Conservation (phyloP, 805 yeast species). For the Kregervanrija pseudodelftensis region DNA sequence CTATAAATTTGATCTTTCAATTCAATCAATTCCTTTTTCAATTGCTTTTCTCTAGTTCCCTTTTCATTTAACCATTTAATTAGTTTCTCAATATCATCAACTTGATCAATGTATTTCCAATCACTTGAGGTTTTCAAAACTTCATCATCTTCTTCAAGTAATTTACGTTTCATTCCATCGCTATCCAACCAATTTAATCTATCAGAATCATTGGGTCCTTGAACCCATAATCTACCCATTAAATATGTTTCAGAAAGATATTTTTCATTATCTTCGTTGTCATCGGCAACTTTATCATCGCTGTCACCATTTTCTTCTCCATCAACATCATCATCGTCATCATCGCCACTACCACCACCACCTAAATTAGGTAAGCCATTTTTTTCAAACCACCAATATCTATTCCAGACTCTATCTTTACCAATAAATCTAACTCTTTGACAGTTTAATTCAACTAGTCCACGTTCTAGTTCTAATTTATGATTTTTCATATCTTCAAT, state of each 20-base stretch:
- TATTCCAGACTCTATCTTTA: conserved; percentile 71
- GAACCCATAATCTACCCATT: conserved; percentile 85
- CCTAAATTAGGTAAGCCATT: conserved; percentile 62
- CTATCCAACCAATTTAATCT: conserved; percentile 32
- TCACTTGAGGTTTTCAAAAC: conserved; percentile 42
- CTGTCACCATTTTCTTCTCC: conserved; percentile 17
- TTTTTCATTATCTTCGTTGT: conserved; percentile 33
- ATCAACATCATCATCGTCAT: conserved; percentile 32
- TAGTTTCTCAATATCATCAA: conserved; percentile 49
- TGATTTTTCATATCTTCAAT: conserved; percentile 42
- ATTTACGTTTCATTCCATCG: conserved; percentile 45
- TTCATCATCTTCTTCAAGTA: conserved; percentile 59
- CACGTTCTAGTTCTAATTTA: conserved; percentile 49
- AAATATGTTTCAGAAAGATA: conserved; percentile 53
- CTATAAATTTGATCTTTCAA: conserved; percentile 45
- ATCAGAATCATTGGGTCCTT: conserved; percentile 67
- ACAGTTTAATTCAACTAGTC: conserved; percentile 62
- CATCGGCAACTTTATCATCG: conserved; percentile 28
- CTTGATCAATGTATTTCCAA: conserved; percentile 68
- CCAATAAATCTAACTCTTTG: conserved; percentile 77
- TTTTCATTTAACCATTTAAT: conserved; percentile 64
- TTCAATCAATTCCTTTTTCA: conserved; percentile 52
- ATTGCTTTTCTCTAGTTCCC: conserved; percentile 65
- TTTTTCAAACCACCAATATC: conserved; percentile 93
- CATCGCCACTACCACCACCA: conserved; percentile 13